Evolutionary conservation across 495 filamentous ascomycete species (phyloP).

Genomic region (Schizothecium vesticola): DNA sequence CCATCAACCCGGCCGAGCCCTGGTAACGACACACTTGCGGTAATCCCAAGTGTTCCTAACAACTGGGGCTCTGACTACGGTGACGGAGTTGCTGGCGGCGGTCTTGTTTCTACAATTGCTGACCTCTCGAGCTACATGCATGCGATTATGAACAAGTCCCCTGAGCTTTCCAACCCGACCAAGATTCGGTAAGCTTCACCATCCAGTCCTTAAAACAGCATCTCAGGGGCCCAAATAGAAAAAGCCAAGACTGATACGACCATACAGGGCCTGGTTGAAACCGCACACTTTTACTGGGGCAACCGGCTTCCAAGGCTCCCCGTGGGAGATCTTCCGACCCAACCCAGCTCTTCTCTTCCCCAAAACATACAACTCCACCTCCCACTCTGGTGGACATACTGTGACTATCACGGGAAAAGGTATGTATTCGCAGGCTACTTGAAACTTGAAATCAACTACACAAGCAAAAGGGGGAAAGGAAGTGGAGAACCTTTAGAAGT

Average conservation of each 20-base stretch:
- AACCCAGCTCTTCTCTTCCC: conserved; percentile 14
- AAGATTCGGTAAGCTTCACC: conserved; percentile 3
- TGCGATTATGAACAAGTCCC: conserved; percentile 15
- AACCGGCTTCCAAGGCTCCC: conserved; percentile 15
- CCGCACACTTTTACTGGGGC: conserved; percentile 15
- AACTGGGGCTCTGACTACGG: conserved; percentile 16
- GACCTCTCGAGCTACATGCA: conserved; percentile 36
- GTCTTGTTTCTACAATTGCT: conserved; percentile 35
- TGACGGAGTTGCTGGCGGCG: conserved; percentile 19
- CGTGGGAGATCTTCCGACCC: conserved; percentile 28
- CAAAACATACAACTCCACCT: conserved; percentile 1
- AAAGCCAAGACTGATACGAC: no score
- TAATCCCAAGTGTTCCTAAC: conserved; percentile 22
- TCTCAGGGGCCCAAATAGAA: no score
- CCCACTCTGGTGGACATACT: conserved; percentile 8
- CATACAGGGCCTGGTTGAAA: conserved; percentile 20
- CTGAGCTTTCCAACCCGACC: conserved; percentile 8
- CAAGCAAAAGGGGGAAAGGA: no score
- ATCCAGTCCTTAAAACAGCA: neutral
- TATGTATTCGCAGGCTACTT: no score
- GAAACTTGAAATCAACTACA: no score
- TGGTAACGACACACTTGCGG: conserved; percentile 15
- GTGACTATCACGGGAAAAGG: conserved; percentile 23
- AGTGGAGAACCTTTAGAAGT: no score
- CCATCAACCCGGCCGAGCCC: conserved; percentile 24